Base-by-base conservation (phyloP, 1,284 basidiomycete genomes). In the Acaromyces ingoldii region DNA sequence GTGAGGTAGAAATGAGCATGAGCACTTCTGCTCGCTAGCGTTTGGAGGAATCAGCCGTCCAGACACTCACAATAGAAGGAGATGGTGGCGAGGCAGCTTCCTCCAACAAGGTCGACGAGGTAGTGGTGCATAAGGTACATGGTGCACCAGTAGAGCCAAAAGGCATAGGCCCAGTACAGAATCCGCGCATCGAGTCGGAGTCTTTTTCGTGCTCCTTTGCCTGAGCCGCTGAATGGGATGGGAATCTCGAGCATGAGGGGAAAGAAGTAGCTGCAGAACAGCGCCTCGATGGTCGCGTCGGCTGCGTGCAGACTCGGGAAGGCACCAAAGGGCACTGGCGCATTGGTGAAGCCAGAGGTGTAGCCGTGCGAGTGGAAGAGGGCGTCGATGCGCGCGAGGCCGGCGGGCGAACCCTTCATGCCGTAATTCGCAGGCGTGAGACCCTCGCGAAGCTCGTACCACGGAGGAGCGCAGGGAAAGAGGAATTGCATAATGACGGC, bases 361-460 rank as follows among this genome's bases (percentile, higher is more conserved):
- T 98, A 97, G 3, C 84, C 85, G 39, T 82, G 79, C 0, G 82
- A 80, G 62, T 86, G 83, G 77, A 98, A 91, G 40, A 97, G 80
- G 22, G 83, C 82, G 77, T 97, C 93, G 62, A 98, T 97, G 48
- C 93, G 85, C 10, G 87, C 85, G 6, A 98, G 82, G 1, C 93
- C 93, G 13, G 90, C 93, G 0, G 93, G 85, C 0, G 91, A 96
- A 24, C 95, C 69, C 42, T 84, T 84, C 82, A 95, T 92, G 46
- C 79, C 79, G 78, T 97, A 97, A 71, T 91, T 84, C 31, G 93
- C 93, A 0, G 93, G 93, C 0, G 89, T 93, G 28, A 97, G 83
- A 2, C 95, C 95, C 74, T 98, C 88, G 57, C 96, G 90, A 67
- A 98, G 82, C 75, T 98, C 95, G 77, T 98, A 98, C 95, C 92